Evolutionary conservation across 2,329 filamentous ascomycete species (phyloP), one percentile per base, ranked within the genome.

Genomic region (Aspergillus vadensis): DNA sequence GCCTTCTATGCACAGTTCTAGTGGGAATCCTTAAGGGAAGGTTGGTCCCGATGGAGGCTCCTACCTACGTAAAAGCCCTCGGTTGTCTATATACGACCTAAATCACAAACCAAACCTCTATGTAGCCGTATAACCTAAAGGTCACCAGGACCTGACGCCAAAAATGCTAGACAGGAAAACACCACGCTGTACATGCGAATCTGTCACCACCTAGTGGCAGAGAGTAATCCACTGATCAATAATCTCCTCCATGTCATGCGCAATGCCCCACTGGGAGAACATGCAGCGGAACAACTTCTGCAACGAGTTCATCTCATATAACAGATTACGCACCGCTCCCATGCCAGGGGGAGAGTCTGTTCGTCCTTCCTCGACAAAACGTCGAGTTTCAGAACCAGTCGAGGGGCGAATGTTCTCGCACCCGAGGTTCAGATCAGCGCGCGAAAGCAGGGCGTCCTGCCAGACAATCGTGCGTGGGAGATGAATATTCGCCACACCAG

Each of bases 231-330:
- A 81, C 55, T 76, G 70, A 19, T 79, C 75, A 51, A 81, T 66
- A 53, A 80, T 72, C 38, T 75, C 73, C 57, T 79, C 79, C 78
- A 81, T 81, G 55, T 81, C 79, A 64, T 73, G 71, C 7, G 79
- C 78, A 57, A 81, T 73, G 0, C 79, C 79, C 79, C 79, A 81
- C 61, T 81, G 79, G 4, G 76, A 77, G 17, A 68, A 74, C 19
- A 81, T 65, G 50, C 79, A 80, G 32, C 77, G 70, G 56, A 81
- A 80, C 9, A 81, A 65, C 66, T 80, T 80, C 60, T 80, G 78
- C 70, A 81, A 78, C 17, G 77, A 79, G 61, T 80, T 80, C 62
- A 81, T 67, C 61, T 81, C 79, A 62, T 81, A 81, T n/a, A 80
- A 63, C 41, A 81, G 63, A 68, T 80, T 80, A 47, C 76, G 72